Evolutionary conservation across 208 protist species (phyloP).

Genomic region (Porcisia hertigi): DNA sequence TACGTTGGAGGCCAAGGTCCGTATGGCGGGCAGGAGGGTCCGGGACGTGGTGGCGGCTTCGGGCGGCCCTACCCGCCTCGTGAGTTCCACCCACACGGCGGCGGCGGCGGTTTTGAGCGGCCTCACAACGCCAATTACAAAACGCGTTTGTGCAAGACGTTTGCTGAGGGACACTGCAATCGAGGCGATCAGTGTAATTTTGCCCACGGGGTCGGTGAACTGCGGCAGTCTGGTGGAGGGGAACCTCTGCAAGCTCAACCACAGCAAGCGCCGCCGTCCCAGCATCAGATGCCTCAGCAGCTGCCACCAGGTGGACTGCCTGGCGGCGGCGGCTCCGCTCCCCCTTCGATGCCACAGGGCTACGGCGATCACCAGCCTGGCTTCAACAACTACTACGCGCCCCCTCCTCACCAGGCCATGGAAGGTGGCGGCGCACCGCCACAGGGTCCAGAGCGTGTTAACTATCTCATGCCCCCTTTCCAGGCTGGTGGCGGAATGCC

Average conservation of each 20-base stretch:
- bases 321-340: background rate
- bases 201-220: slow-evolving; percentile 68
- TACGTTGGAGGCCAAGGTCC: background rate
- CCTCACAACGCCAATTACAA: slow-evolving; percentile 49
- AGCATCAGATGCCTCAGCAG: background rate
- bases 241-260: background rate
- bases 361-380: slow-evolving; percentile 8
- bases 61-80: slow-evolving; percentile 7
- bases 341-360: background rate
- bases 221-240: slow-evolving; percentile 32
- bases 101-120: slow-evolving; percentile 4
- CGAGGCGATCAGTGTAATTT: slow-evolving; percentile 81
- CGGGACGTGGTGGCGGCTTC: slow-evolving; percentile 5
- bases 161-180: slow-evolving; percentile 68
- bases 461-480: slow-evolving; percentile 26
- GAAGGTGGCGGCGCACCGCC: background rate
- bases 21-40: background rate
- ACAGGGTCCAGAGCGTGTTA: slow-evolving; percentile 18
- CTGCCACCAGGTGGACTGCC: background rate
- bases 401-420: background rate
- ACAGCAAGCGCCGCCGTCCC: background rate
- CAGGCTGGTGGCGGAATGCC: slow-evolving; percentile 11
- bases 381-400: background rate
- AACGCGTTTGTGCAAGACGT: slow-evolving; percentile 76
- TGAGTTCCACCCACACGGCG: slow-evolving; percentile 5